Percentiles rank a stretch among this genome's conserved stretches.
phyloP scores from a whole-genome alignment of 192 early-diverging fungal genomes.

The Backusella parvicylindrica region DNA sequence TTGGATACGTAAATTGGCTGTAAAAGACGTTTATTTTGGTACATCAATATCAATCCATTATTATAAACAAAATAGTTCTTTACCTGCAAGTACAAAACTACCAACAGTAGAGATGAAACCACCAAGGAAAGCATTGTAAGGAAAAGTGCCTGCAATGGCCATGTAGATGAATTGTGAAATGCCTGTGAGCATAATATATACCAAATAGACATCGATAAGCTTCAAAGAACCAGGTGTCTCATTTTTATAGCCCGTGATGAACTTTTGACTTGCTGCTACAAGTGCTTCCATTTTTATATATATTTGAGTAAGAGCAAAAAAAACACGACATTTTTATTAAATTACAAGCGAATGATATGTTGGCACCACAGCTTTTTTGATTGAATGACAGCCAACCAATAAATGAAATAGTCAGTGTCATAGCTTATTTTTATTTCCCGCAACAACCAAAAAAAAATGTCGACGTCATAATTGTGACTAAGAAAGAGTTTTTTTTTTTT shows the following conservation, averaged over 20 bases:
- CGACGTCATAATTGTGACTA: no score
- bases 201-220: conserved; percentile 92
- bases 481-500: no score
- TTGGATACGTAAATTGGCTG: conserved; percentile 93
- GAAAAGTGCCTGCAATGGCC: conserved; percentile 84
- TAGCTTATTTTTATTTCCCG: no score
- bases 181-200: conserved; percentile 86
- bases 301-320: neutral
- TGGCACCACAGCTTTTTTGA: neutral
- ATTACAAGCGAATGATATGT: neutral
- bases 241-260: conserved; percentile 42
- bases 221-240: conserved; percentile 80
- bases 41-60: no score
- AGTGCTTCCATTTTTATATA: conserved; percentile 12
- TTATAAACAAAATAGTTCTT: no score
- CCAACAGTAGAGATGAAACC: conserved; percentile 93
- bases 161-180: conserved; percentile 90
- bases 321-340: neutral
- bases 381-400: neutral
- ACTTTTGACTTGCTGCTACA: conserved; percentile 14
- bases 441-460: no score
- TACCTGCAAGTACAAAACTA: conserved; percentile 87
- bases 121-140: conserved; percentile 96
- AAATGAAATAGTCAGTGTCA: neutral
- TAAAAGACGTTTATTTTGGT: no score